Base-by-base conservation (phyloP, 345 rosid genomes). In the Litchi chinensis region DNA sequence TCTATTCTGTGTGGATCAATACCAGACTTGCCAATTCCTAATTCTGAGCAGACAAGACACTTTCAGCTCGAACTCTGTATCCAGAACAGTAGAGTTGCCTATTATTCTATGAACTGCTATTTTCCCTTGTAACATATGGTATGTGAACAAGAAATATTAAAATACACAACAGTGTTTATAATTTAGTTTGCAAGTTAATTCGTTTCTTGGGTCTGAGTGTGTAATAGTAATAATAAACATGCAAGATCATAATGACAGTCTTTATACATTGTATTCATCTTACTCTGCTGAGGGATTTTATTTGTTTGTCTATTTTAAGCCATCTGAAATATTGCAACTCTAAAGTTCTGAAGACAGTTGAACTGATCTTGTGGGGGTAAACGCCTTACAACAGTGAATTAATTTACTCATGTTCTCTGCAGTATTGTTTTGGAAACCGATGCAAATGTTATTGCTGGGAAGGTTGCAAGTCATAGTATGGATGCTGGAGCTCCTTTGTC, bases 381-480 rank as follows among this genome's bases (percentile, higher is more conserved):
- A 18, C 21, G 0, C 12, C 54, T 26, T 66, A 19, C 32, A 13
- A 32, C 28, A 32, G 10, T 46, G 69, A 24, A 7, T 43, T 13
- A 52, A 44, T 43, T 26, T n/a, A 16, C 32, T 6, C 40, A 56
- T 46, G 6, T 28, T 16, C 32, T n/a, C 5, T 77, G 85, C 89
- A 93, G 97, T 73, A 85, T 93, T 62, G 71, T 92, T 71, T 91
- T 95, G 19, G 97, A 95, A 86, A 93, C 93, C 6, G 95, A 95
- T 82, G 90, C 93, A 71, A 89, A 85, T 80, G 91, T 89, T 50
- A 92, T 95, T 10, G 94, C 94, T 0, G 90, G 86, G 43, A 93
- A 95, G 85, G 96, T 89, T 75, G 98, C 95, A 66, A 89, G 85
- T 79, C 87, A 89, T 75, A 88, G 87, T 62, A 24, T 76, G 40